Percentiles rank a stretch among this genome's conserved stretches.
Evolutionary conservation across 1,139 yeast species (phyloP).

Genomic region (Nakaseomyces sp.): DNA sequence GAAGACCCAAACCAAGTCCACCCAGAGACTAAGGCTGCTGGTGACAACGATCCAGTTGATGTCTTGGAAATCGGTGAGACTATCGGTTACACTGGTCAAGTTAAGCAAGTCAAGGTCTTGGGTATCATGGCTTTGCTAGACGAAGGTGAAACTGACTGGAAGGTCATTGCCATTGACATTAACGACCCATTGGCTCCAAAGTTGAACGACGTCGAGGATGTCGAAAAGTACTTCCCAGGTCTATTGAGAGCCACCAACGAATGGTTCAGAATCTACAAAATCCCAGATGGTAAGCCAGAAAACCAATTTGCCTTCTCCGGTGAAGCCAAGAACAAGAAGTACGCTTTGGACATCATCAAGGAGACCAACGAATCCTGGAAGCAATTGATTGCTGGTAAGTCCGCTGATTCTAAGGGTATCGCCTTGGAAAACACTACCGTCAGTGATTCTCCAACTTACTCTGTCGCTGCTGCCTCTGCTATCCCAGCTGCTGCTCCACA

Average conservation of each 20-base stretch:
- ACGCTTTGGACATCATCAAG: constrained; percentile 61
- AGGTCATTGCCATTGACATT: constrained; percentile 66
- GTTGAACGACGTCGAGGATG: constrained; percentile 67
- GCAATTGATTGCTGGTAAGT: constrained; percentile 44
- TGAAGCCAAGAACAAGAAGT: constrained; percentile 62
- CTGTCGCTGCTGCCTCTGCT: constrained; percentile 41
- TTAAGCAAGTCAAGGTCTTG: constrained; percentile 71
- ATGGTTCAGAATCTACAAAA: constrained; percentile 87
- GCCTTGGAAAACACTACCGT: constrained; percentile 70
- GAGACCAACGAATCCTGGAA: constrained; percentile 73
- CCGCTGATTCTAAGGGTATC: constrained; percentile 41
- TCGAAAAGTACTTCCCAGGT: constrained; percentile 69
- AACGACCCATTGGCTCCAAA: constrained; percentile 70
- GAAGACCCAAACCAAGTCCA: constrained; percentile 68
- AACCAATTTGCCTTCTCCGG: constrained; percentile 83
- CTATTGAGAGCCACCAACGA: constrained; percentile 72
- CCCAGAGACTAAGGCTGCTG: constrained; percentile 72
- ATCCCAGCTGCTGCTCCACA: constrained; percentile 63
- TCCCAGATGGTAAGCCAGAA: constrained; percentile 85
- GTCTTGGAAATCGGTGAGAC: constrained; percentile 81
- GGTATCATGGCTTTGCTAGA: constrained; percentile 84
- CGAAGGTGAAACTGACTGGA: constrained; percentile 95
- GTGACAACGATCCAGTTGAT: constrained; percentile 88
- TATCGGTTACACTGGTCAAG: constrained; percentile 64
- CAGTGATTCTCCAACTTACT: constrained; percentile 44